Percentiles rank a stretch among this genome's conserved stretches.
These are phyloP conservation scores for Taiozyma onychis DNA, from an alignment of 1,139 yeast species.

Conservation along the genomic window DNA sequence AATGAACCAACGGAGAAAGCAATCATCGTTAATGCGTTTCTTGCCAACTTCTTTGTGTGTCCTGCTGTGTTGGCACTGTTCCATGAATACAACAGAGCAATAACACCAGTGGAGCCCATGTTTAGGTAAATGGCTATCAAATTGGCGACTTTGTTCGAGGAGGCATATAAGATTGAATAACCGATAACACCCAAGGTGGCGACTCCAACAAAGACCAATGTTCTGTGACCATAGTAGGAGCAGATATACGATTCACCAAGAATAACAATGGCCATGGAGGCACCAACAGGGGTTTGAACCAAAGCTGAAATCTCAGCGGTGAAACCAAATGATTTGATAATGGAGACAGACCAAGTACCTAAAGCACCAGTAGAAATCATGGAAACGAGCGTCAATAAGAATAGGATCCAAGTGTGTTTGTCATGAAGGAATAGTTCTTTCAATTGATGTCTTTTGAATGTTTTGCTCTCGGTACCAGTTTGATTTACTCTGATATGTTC, in stretches of 20 bases:
- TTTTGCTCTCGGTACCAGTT: slow-evolving; percentile 48
- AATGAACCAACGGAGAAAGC: slow-evolving; percentile 67
- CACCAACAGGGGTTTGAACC: slow-evolving; percentile 41
- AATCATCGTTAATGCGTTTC: slow-evolving; percentile 53
- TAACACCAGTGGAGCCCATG: slow-evolving; percentile 39
- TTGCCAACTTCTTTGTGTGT: slow-evolving; percentile 58
- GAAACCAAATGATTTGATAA: slow-evolving; percentile 41
- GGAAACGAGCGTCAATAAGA: slow-evolving; percentile 31
- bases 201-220: slow-evolving; percentile 19
- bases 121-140: slow-evolving; percentile 30
- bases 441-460: slow-evolving; percentile 46
- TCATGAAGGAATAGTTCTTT: slow-evolving; percentile 33
- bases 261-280: slow-evolving; percentile 30
- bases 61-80: slow-evolving; percentile 55
- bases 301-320: slow-evolving; percentile 30
- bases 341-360: slow-evolving; percentile 38
- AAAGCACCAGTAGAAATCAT: slow-evolving; percentile 40
- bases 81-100: slow-evolving; percentile 30
- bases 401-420: slow-evolving; percentile 40
- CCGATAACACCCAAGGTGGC: slow-evolving; percentile 30
- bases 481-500: slow-evolving; percentile 41
- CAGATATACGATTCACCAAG: slow-evolving; percentile 19
- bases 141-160: slow-evolving; percentile 31
- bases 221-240: slow-evolving; percentile 18
- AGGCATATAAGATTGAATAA: slow-evolving; percentile 41